Evolutionary conservation across 73 alveolate species (phyloP), one percentile per base, ranked within the genome.

Genomic region (Paramecium sonneborni): DNA sequence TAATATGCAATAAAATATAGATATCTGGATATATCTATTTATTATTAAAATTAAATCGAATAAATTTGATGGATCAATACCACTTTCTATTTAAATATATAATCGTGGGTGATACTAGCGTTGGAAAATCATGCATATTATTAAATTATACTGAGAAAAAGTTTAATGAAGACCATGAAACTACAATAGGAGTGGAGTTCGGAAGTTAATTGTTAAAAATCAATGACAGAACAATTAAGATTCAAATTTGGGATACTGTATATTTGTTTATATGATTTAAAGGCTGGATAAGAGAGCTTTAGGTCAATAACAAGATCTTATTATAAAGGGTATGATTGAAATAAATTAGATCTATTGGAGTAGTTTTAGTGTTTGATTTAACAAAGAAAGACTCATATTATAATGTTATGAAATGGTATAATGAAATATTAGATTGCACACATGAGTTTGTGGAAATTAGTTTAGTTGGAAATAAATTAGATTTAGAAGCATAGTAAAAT

Each of bases 381-480:
- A 93, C 98, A 39, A 92, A 94, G 32, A 70, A 92, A 32, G 90
- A 95, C 24, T 38, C 97, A 2, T 94, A 58, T 68, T 48, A 85
- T 15, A 85, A 88, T 70, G 85, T 95, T 2, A 72, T 70, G 41
- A 38, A 46, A 48, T 95, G 98, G 97, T 70, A 94, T 43, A 93
- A 85, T 41, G 96, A 92, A 20, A 86, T 95, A 67, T 72, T 85
- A 84, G 84, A 85, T 39, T 90, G 95, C 48, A 74, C 93, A n/a
- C 93, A 95, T 87, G 95, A 96, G 21, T 92, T 86, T 52, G 93
- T 93, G 12, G 92, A 86, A 38, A 76, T 93, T 86, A 67, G 91
- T 57, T 93, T 95, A 93, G 95, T 95, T 41, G 98, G 98, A 8
- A 95, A 95, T 88, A 95, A 95, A 95, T 57, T 85, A 20, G 98